Conservation (phyloP, 176 grass and related monocot genomes). For the Oryza australiensis region DNA sequence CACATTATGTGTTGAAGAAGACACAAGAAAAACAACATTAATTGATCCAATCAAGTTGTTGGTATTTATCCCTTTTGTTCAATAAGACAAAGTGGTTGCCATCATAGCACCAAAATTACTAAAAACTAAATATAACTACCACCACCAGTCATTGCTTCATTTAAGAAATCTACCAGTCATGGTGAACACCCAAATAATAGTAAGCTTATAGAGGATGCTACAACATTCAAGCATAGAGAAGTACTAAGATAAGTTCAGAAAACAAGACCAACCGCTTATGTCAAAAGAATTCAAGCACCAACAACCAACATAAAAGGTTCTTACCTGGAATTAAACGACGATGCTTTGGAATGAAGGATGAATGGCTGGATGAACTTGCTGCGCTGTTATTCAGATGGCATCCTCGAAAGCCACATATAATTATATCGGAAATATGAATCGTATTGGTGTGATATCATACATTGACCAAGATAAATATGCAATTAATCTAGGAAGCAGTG, state of each 20-base stretch:
- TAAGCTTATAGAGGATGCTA: not conserved
- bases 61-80: conserved; percentile 15
- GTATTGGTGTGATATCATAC: not conserved
- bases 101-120: conserved; percentile 1
- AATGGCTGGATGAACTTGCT: not conserved
- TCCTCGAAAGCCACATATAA: conserved; percentile 21
- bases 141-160: conserved; percentile 3
- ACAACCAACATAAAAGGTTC: not conserved
- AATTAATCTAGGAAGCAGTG: conserved; percentile 1
- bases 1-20: conserved; percentile 16
- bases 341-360: conserved; percentile 6
- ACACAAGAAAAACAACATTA: not conserved
- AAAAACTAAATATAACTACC: not conserved
- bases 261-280: conserved; percentile 10
- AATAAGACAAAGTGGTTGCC: conserved; percentile 24
- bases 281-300: not conserved
- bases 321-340: not conserved
- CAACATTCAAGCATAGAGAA: not conserved
- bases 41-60: conserved; percentile 13
- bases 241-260: not conserved
- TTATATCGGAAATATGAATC: conserved; percentile 1
- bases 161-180: conserved; percentile 9
- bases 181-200: not conserved
- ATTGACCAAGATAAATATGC: conserved; percentile 1
- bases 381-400: conserved; percentile 32